phyloP scores from a whole-genome alignment of 129 eudicot genomes.

The Lactuca saligna region DNA sequence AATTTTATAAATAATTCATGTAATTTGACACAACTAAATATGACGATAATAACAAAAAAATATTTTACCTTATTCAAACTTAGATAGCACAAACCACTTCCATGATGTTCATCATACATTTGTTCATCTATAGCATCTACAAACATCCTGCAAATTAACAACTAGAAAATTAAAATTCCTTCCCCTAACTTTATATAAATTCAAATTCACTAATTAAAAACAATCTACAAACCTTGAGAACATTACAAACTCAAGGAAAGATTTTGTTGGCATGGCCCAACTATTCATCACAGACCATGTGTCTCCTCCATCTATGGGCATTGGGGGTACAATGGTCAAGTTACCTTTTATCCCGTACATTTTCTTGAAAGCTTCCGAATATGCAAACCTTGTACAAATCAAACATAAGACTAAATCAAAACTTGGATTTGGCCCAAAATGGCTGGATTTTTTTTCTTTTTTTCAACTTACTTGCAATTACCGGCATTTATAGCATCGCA shows the following conservation, averaged over 20 bases:
- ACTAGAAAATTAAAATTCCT: background rate
- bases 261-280: constrained; percentile 91
- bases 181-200: constrained; percentile 9
- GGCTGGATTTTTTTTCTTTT: too few relatives aligned
- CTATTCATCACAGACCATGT: constrained; percentile 96
- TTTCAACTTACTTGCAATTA: constrained; percentile 80
- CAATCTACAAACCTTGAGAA: constrained; percentile 59
- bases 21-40: background rate
- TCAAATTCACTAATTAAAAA: background rate
- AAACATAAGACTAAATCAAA: constrained; percentile 19
- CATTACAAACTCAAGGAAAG: constrained; percentile 90
- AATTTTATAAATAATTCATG: too few relatives aligned
- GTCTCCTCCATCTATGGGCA: constrained; percentile 78
- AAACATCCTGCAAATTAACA: constrained; percentile 66
- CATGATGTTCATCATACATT: constrained; percentile 68
- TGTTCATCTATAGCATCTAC: constrained; percentile 77
- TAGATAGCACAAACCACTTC: constrained; percentile 68
- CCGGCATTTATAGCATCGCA: constrained; percentile 98
- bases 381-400: constrained; percentile 57
- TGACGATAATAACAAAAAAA: background rate
- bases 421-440: background rate
- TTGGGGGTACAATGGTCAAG: constrained; percentile 59
- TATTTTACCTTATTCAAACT: constrained; percentile 67
- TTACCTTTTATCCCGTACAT: constrained; percentile 70
- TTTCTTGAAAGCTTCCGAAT: constrained; percentile 70